Evolutionary conservation across 2,329 filamentous ascomycete species (phyloP), one percentile per base, ranked within the genome.

Genomic region (Ophiostoma populinum): DNA sequence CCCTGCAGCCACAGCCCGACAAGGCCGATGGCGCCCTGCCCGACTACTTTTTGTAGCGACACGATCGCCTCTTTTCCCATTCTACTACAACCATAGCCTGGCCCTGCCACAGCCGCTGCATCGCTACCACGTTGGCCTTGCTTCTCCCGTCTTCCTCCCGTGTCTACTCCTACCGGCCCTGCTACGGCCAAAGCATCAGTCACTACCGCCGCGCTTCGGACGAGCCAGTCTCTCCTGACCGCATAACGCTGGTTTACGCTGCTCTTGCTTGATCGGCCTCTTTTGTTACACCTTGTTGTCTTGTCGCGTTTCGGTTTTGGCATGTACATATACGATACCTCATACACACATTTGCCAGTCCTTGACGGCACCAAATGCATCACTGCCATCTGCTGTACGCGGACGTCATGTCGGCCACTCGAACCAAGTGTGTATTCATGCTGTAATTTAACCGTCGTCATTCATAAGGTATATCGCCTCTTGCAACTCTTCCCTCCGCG

Each of bases 41-140:
- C 3, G 73, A 78, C 49, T 78, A 78, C 54, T 82, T 82, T 55
- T 62, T 82, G 55, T 81, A 61, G 45, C 17, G n/a, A 13, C n/a
- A n/a, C n/a, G n/a, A n/a, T 21, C 18, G 11, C 12, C 20, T 31
- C 22, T 7, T 22, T 6, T 21, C 11, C 22, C n/a, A 5, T 11
- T 9, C 19, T 10, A 15, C 12, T 16, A n/a, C 15, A n/a, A n/a
- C n/a, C n/a, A n/a, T n/a, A n/a, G n/a, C n/a, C n/a, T n/a, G n/a
- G n/a, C n/a, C n/a, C n/a, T n/a, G n/a, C n/a, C n/a, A n/a, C n/a
- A n/a, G n/a, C n/a, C n/a, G n/a, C n/a, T n/a, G n/a, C n/a, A n/a
- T n/a, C n/a, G n/a, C n/a, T n/a, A n/a, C n/a, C n/a, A n/a, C n/a
- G n/a, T n/a, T n/a, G n/a, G n/a, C n/a, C n/a, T n/a, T n/a, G n/a